Conservation (phyloP, 192 early-diverging fungal species). For the Gaertneriomyces semiglobifer region DNA sequence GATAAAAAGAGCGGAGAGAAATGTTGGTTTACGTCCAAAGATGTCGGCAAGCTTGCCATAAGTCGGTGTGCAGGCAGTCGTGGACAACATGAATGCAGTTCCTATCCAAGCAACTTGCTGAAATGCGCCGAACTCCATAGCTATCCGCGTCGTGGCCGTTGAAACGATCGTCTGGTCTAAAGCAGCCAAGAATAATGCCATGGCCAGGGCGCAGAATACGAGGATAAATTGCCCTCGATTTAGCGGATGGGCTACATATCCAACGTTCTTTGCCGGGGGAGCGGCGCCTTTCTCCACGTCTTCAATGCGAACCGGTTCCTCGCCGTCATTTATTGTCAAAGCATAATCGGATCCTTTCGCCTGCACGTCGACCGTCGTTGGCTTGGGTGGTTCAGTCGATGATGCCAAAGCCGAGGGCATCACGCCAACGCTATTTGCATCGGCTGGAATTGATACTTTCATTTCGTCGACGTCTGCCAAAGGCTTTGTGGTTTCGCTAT, state of each 20-base stretch:
- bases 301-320: no score
- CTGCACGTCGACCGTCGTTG: no score
- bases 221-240: slow-evolving; percentile 9
- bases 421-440: no score
- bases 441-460: no score
- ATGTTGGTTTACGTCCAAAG: slow-evolving; percentile 79
- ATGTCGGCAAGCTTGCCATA: slow-evolving; percentile 91
- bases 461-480: no score
- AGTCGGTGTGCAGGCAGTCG: slow-evolving; percentile 66
- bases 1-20: slow-evolving; percentile 68
- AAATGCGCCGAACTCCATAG: slow-evolving; percentile 62
- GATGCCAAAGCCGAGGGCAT: no score
- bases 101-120: slow-evolving; percentile 78
- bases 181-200: slow-evolving; percentile 68
- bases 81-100: slow-evolving; percentile 33
- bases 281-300: no score
- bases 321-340: no score
- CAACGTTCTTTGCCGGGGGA: not conserved
- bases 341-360: no score
- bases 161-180: slow-evolving; percentile 82
- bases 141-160: slow-evolving; percentile 69
- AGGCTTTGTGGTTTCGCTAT: no score
- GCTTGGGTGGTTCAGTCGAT: no score
- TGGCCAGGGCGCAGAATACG: slow-evolving; percentile 46
- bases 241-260: slow-evolving; percentile 25